phyloP scores from a whole-genome alignment of 495 filamentous ascomycete genomes.

The Neurospora cerealis region DNA sequence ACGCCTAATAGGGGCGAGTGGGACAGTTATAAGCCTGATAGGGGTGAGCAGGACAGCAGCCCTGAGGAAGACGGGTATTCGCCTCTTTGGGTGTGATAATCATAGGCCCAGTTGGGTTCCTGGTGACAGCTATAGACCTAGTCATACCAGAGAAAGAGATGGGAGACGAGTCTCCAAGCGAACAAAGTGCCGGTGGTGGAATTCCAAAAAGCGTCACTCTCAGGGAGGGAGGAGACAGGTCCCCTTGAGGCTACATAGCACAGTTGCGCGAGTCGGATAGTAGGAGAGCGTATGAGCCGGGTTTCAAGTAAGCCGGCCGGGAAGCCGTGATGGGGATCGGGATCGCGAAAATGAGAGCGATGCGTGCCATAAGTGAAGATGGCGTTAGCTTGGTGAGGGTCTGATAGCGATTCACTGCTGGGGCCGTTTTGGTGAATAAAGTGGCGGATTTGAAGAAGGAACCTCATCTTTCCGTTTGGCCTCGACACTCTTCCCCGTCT shows the following conservation, averaged over 20 bases:
- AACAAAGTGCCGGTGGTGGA: neutral
- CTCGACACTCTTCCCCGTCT: too few species aligned
- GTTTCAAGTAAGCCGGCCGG: neutral
- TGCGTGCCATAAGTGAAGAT: neutral
- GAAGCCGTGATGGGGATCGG: neutral
- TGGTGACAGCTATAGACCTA: neutral
- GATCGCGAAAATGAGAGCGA: neutral
- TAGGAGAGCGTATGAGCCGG: neutral
- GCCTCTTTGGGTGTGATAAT: neutral
- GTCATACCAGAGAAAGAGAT: neutral
- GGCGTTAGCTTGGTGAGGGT: neutral
- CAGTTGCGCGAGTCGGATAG: neutral
- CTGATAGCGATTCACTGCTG: neutral
- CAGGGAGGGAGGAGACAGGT: neutral
- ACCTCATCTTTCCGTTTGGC: too few species aligned
- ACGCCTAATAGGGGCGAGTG: neutral
- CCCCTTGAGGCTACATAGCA: neutral
- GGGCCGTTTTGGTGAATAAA: neutral
- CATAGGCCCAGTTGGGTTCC: neutral
- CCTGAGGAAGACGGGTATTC: neutral
- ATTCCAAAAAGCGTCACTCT: neutral
- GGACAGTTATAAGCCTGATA: neutral
- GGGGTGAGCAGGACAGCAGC: neutral
- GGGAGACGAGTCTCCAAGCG: too few species aligned
- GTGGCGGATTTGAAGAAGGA: too few species aligned